Evolutionary conservation across 345 rosid species (phyloP), one percentile per base, ranked within the genome.

Genomic region (Mercurialis annua): DNA sequence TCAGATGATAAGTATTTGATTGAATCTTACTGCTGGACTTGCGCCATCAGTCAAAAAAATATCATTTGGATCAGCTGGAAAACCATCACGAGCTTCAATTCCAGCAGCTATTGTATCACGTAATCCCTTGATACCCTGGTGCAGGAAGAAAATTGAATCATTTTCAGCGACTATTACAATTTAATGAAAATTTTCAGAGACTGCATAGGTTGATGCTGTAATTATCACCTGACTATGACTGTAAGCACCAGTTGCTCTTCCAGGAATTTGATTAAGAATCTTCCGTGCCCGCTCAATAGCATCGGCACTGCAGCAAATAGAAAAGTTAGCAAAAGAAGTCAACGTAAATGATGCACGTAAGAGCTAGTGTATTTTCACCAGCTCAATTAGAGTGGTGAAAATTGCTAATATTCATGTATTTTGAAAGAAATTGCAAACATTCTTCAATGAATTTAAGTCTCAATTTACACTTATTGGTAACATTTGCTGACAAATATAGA

Each of bases 1-100:
- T 59, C 63, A 9, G 7, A 5, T 11, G 7, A 50, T 15, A 40
- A 14, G 17, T 29, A 43, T 11, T n/a, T 58, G 48, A 54, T 18
- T 38, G 61, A 42, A 23, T 73, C 53, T 74, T 91, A 87, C 98
- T 77, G 83, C 97, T 29, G 97, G 96, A 71, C 96, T 92, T 56
- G 97, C 98, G 80, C 98, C 98, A 82, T 93, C 98, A 18, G 98
- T 88, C 88, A 93, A 80, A 81, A 87, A 93, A 62, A 93, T 80
- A 74, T 93, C 97, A 80, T 93, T 81, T 63, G 98, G 86, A 79
- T 90, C 82, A 71, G 87, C 86, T 71, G 93, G 89, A 76, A 83
- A 90, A 65, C 97, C 97, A 83, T 93, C 98, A 51, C 98, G 97
- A 26, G 90, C 89, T 81, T 84, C 96, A 70, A 92, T 90, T 51